A percentile compares a stretch with the other conserved stretches of the same genome.
phyloP scores from a whole-genome alignment of 345 rosid species.

The rapeseed (Brassica napus) region DNA sequence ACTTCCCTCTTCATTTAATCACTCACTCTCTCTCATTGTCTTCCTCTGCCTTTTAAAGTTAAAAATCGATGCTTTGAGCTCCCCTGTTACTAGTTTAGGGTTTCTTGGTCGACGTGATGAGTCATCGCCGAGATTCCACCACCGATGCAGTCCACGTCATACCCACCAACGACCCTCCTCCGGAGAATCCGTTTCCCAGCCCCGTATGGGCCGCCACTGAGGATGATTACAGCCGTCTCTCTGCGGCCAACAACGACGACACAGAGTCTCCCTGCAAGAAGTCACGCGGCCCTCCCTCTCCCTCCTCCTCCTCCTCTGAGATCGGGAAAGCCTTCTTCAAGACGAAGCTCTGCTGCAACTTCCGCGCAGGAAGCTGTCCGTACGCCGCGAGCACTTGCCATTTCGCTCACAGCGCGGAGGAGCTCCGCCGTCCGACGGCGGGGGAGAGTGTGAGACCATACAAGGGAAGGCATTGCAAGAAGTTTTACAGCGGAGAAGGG shows the following conservation, averaged over 20 bases:
- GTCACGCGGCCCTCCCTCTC: conserved; percentile 44
- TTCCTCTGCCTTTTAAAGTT: background rate
- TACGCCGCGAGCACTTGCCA: conserved; percentile 60
- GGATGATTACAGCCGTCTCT: conserved; percentile 61
- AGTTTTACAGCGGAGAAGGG: conserved; percentile 58
- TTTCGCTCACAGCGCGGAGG: conserved; percentile 88
- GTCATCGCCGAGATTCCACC: conserved; percentile 49
- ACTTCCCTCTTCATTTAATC: conserved; percentile 5
- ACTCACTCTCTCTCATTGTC: background rate
- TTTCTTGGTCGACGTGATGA: conserved; percentile 49
- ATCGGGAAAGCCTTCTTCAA: conserved; percentile 83
- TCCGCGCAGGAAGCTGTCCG: conserved; percentile 74
- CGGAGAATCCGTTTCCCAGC: conserved; percentile 50
- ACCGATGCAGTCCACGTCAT: conserved; percentile 69
- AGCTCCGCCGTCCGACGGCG: conserved; percentile 79
- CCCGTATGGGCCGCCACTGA: conserved; percentile 79
- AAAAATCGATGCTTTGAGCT: conserved; percentile 18
- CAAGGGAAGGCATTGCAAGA: conserved; percentile 50
- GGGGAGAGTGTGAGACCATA: too few species aligned
- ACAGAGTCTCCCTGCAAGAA: conserved; percentile 62
- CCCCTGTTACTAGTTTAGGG: conserved; percentile 32
- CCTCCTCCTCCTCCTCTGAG: conserved; percentile 23
- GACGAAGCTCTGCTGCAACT: conserved; percentile 85
- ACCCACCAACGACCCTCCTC: conserved; percentile 44
- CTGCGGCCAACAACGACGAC: conserved; percentile 41